These are phyloP conservation scores for Polyplosphaeria fusca DNA, from an alignment of 495 filamentous ascomycete species.

Conservation along the genomic window DNA sequence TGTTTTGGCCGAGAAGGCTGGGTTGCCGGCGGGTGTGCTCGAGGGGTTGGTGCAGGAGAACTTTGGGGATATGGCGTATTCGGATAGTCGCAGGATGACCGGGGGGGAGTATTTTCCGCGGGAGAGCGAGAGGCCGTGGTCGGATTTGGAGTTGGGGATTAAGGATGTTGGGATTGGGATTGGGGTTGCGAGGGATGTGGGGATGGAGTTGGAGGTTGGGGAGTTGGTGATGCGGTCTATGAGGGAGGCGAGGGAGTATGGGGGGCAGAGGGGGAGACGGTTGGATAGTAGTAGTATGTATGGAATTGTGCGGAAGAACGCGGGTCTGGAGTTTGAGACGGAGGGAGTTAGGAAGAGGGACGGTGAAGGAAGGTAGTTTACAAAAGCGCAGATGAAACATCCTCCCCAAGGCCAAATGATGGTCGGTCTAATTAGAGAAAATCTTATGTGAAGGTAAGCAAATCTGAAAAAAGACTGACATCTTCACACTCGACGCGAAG, in stretches of 20 bases:
- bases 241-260: constrained; percentile 10
- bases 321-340: constrained; percentile 19
- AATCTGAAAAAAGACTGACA: too few relatives aligned
- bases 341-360: constrained; percentile 15
- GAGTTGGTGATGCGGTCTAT: constrained; percentile 13
- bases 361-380: too few relatives aligned
- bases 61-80: constrained; percentile 43
- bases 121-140: constrained; percentile 4
- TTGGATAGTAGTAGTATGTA: constrained; percentile 25
- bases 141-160: constrained; percentile 14
- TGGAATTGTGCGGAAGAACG: constrained; percentile 14
- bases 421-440: too few relatives aligned
- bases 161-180: constrained; percentile 24
- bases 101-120: constrained; percentile 8
- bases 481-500: too few relatives aligned
- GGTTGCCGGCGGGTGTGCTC: constrained; percentile 50
- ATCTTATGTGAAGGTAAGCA: too few relatives aligned
- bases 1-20: constrained; percentile 55
- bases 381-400: too few relatives aligned
- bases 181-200: constrained; percentile 3
- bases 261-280: constrained; percentile 10
- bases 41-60: constrained; percentile 52
- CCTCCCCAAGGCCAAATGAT: too few relatives aligned
- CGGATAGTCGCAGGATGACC: constrained; percentile 7
- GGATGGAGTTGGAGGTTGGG: constrained; percentile 16